Evolutionary conservation across 352 stramenopile genomes (phyloP).

Genomic region (Pseudoperonospora humuli): DNA sequence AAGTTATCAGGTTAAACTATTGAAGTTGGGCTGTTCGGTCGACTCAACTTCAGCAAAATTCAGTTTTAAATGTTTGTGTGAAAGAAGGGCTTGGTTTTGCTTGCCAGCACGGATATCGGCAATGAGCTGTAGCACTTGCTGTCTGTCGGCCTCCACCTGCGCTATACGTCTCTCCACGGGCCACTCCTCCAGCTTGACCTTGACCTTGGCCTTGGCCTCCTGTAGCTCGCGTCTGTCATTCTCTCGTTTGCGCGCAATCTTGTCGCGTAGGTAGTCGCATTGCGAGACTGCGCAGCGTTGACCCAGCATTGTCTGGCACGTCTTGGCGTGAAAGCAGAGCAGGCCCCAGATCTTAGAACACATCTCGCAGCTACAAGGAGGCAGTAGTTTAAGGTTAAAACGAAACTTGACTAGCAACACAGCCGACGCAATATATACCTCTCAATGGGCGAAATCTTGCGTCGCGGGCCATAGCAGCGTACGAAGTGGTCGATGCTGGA

Average conservation of each 20-base stretch:
- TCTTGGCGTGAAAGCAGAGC: slow-evolving; percentile 83
- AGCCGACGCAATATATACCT: slow-evolving; percentile 28
- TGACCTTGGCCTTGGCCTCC: slow-evolving; percentile 39
- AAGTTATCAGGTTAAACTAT: too few species aligned
- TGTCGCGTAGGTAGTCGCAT: slow-evolving; percentile 81
- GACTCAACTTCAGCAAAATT: too few species aligned
- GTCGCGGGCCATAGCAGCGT: slow-evolving; percentile 71
- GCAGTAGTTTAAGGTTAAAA: background rate
- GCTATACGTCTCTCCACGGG: slow-evolving; percentile 73
- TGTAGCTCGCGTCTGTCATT: slow-evolving; percentile 50
- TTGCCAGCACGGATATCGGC: slow-evolving; percentile 61
- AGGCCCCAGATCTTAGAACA: slow-evolving; percentile 83
- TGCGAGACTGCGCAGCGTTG: slow-evolving; percentile 72
- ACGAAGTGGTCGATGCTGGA: slow-evolving; percentile 86
- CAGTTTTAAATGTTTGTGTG: too few species aligned
- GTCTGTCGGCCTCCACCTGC: slow-evolving; percentile 67
- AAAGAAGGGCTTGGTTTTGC: too few species aligned
- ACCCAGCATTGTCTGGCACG: slow-evolving; percentile 41
- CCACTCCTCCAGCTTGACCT: slow-evolving; percentile 55
- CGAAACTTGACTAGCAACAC: background rate
- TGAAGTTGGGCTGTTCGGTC: too few species aligned
- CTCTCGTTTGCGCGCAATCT: slow-evolving; percentile 72
- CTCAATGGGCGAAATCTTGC: slow-evolving; percentile 64
- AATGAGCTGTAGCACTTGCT: slow-evolving; percentile 73
- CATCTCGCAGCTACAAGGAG: slow-evolving; percentile 48